These are phyloP conservation scores for Tuber microsphaerosporum DNA, from an alignment of 495 filamentous ascomycete genomes.

Conservation along the genomic window DNA sequence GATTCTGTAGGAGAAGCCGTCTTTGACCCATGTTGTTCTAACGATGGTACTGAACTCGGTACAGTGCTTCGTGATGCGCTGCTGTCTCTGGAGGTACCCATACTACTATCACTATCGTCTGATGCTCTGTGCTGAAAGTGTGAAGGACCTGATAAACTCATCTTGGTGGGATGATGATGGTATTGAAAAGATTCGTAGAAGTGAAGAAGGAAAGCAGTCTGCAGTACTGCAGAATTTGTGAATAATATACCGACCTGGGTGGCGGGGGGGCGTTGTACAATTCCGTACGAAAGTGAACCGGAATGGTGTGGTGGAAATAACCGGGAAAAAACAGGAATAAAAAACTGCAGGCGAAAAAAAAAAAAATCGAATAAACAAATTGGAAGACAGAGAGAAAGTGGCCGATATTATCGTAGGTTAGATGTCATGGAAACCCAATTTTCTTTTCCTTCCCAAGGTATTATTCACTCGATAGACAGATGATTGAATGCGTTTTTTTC, in stretches of 20 bases:
- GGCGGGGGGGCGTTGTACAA: slow-evolving; percentile 22
- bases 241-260: slow-evolving; percentile 36
- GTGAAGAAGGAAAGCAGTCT: slow-evolving; percentile 20
- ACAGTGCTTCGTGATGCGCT: slow-evolving; percentile 35
- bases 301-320: slow-evolving; percentile 21
- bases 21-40: slow-evolving; percentile 37
- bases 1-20: slow-evolving; percentile 33
- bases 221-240: slow-evolving; percentile 17
- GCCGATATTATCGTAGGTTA: slow-evolving; percentile 31
- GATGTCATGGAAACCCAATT: slow-evolving; percentile 28
- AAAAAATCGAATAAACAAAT: slow-evolving; percentile 27
- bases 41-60: slow-evolving; percentile 40
- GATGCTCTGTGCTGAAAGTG: slow-evolving; percentile 24
- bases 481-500: slow-evolving; percentile 17
- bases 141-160: slow-evolving; percentile 33
- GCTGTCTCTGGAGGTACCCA: slow-evolving; percentile 33
- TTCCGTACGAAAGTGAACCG: slow-evolving; percentile 19
- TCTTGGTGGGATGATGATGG: slow-evolving; percentile 23
- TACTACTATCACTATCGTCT: slow-evolving; percentile 35
- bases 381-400: slow-evolving; percentile 27
- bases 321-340: slow-evolving; percentile 37
- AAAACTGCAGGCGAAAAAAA: slow-evolving; percentile 11
- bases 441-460: slow-evolving; percentile 19
- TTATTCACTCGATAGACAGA: slow-evolving; percentile 27
- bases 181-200: slow-evolving; percentile 27